phyloP scores from a whole-genome alignment of 1,284 basidiomycete genomes.

The Pholiota adiposa region DNA sequence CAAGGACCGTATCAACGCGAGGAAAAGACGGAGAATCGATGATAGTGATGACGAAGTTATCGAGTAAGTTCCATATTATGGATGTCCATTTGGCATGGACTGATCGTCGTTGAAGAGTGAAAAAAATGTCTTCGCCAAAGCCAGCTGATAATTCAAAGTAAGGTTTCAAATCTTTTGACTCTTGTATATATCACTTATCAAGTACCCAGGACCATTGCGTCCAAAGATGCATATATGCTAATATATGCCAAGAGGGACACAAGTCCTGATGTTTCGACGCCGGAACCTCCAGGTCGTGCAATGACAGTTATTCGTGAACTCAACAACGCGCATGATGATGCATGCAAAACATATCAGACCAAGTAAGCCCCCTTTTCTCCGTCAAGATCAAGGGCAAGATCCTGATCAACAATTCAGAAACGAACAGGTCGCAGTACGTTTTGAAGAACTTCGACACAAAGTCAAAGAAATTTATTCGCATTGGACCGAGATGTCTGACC shows the following conservation, averaged over 20 bases:
- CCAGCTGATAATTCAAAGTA: constrained; percentile 11
- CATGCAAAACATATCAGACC: constrained; percentile 52
- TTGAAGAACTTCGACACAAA: constrained; percentile 51
- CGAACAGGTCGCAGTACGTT: constrained; percentile 33
- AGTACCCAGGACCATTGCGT: constrained; percentile 48
- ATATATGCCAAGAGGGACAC: constrained; percentile 68
- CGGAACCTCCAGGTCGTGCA: constrained; percentile 56
- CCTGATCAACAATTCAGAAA: neutral
- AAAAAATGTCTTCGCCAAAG: neutral
- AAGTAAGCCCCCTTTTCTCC: constrained; percentile 43
- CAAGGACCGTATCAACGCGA: constrained; percentile 34
- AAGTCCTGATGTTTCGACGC: constrained; percentile 8
- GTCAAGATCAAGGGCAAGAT: neutral
- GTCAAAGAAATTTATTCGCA: constrained; percentile 64
- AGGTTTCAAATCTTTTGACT: too few relatives aligned
- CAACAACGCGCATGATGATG: constrained; percentile 57
- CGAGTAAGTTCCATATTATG: constrained; percentile 35
- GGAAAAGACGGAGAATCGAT: constrained; percentile 55
- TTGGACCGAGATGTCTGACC: constrained; percentile 54
- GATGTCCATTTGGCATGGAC: neutral
- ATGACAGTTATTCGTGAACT: constrained; percentile 55
- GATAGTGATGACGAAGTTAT: constrained; percentile 64
- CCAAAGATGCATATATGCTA: constrained; percentile 92
- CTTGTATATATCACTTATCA: constrained; percentile 14
- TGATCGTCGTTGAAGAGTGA: constrained; percentile 6